phyloP scores from a whole-genome alignment of 2,329 filamentous ascomycete genomes.

The Immersiporthe knoxdaviesiana region DNA sequence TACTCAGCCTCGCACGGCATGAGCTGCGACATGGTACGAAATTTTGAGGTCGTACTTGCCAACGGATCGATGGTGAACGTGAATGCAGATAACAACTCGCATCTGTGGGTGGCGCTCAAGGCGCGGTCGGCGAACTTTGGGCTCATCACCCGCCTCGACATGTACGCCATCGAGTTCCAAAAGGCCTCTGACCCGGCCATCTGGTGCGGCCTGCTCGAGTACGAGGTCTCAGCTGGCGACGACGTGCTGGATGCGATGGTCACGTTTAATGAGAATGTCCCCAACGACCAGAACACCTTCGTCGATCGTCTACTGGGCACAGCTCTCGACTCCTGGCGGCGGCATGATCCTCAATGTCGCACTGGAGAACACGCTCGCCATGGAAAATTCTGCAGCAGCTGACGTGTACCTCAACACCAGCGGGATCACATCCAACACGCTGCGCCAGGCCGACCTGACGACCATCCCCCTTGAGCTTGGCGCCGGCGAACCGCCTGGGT shows the following conservation, averaged over 20 bases:
- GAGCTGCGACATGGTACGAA: constrained; percentile 49
- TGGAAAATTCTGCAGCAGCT: constrained; percentile 37
- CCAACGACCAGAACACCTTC: constrained; percentile 30
- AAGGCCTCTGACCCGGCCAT: constrained; percentile 18
- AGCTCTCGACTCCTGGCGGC: constrained; percentile 37
- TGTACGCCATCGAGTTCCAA: constrained; percentile 29
- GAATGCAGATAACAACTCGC: constrained; percentile 39
- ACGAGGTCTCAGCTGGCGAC: constrained; percentile 15
- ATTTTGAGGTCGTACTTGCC: constrained; percentile 52
- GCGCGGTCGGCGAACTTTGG: constrained; percentile 51
- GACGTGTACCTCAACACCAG: constrained; percentile 45
- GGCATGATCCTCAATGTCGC: constrained; percentile 40
- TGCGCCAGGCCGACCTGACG: constrained; percentile 31
- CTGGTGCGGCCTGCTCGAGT: constrained; percentile 20
- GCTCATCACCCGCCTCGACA: constrained; percentile 38
- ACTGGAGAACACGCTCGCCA: constrained; percentile 38
- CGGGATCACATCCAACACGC: constrained; percentile 33
- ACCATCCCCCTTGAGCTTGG: constrained; percentile 38
- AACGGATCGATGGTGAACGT: constrained; percentile 49
- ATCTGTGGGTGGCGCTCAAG: constrained; percentile 50
- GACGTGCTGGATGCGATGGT: constrained; percentile 23
- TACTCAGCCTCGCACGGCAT: constrained; percentile 50
- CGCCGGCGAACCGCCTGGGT: constrained; percentile 36
- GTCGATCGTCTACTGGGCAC: constrained; percentile 38
- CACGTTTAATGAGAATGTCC: constrained; percentile 14